These are phyloP conservation scores for Papiliotrema nemorosa DNA, from an alignment of 1,284 basidiomycete species.

Conservation along the genomic window DNA sequence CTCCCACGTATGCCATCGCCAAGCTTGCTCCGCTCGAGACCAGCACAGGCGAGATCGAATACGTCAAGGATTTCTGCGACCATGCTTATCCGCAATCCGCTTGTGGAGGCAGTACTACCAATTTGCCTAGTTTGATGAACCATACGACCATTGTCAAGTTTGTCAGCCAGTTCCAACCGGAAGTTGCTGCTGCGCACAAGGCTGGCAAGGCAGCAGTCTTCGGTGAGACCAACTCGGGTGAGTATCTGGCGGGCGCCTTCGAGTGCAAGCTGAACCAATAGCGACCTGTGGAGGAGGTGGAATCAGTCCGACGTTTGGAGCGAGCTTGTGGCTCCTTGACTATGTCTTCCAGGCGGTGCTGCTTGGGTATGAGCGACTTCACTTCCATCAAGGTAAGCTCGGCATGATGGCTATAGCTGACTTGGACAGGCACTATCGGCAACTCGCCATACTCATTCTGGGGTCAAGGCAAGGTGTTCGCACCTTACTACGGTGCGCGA, in stretches of 20 bases:
- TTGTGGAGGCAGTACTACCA: slow-evolving; percentile 51
- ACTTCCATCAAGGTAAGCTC: slow-evolving; percentile 53
- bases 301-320: slow-evolving; percentile 53
- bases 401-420: not conserved
- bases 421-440: slow-evolving; percentile 4
- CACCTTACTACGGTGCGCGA: slow-evolving; percentile 52
- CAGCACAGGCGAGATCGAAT: slow-evolving; percentile 42
- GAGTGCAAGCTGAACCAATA: not conserved
- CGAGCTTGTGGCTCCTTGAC: slow-evolving; percentile 54
- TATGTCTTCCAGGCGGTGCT: slow-evolving; percentile 53
- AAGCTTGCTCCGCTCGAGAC: slow-evolving; percentile 42
- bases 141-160: slow-evolving; percentile 52
- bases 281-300: slow-evolving; percentile 54
- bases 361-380: slow-evolving; percentile 50
- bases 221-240: slow-evolving; percentile 54
- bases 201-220: slow-evolving; percentile 51
- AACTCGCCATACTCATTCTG: slow-evolving; percentile 16
- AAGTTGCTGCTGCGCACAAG: slow-evolving; percentile 48
- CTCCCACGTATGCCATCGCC: slow-evolving; percentile 46
- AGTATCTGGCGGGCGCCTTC: not conserved
- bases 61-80: slow-evolving; percentile 50
- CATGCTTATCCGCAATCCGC: slow-evolving; percentile 55
- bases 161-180: slow-evolving; percentile 45
- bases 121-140: slow-evolving; percentile 50
- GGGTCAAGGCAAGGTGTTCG: slow-evolving; percentile 29